Conservation (phyloP, 1,139 yeast genomes). For the Geotrichum bryndzae region DNA sequence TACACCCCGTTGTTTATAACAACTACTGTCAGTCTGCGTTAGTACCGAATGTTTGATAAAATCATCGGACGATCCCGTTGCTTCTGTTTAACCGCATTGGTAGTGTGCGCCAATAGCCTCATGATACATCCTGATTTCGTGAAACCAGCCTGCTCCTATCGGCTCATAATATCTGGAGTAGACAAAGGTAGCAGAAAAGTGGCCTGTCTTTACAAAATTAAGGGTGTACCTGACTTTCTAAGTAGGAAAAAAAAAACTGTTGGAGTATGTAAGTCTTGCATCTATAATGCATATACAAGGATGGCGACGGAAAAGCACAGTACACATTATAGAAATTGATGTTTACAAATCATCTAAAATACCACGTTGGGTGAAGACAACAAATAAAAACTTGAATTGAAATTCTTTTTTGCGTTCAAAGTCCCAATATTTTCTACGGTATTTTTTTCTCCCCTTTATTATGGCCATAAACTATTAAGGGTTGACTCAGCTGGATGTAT, state of each 20-base stretch:
- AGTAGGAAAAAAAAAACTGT: neutral
- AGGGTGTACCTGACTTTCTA: neutral
- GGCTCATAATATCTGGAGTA: neutral
- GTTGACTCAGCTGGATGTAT: neutral
- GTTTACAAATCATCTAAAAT: neutral
- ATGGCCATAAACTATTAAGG: neutral
- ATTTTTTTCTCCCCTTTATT: neutral
- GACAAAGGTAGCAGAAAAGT: neutral
- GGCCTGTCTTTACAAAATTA: neutral
- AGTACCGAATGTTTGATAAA: neutral
- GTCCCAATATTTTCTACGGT: neutral
- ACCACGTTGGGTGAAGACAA: neutral
- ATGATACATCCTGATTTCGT: neutral
- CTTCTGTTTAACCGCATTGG: neutral
- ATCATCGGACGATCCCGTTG: neutral
- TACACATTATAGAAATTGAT: neutral
- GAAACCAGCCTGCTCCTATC: neutral
- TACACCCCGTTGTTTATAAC: neutral
- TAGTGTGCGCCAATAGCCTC: neutral
- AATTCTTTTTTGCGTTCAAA: neutral
- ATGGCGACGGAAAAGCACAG: neutral
- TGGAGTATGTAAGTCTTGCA: neutral
- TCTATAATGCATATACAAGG: neutral
- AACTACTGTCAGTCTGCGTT: neutral
- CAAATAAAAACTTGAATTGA: neutral